Percentiles rank a stretch among this genome's conserved stretches.
These are phyloP conservation scores for Geosiphon pyriformis DNA, from an alignment of 192 early-diverging fungal genomes.

Conservation along the genomic window DNA sequence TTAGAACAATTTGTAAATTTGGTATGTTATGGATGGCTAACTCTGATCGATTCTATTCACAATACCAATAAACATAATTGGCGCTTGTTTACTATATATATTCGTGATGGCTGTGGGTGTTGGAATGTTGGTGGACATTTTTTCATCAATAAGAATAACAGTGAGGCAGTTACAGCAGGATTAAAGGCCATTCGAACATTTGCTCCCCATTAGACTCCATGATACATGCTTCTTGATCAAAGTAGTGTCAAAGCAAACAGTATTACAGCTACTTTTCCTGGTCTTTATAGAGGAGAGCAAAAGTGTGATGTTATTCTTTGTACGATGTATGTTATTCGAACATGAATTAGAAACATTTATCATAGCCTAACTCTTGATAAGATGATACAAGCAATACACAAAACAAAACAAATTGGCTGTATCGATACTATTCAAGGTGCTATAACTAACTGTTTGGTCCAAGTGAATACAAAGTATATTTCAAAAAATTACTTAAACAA, in stretches of 20 bases:
- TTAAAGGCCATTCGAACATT: not conserved
- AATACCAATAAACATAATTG: slow-evolving; percentile 20
- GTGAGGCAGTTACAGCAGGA: not conserved
- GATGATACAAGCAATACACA: slow-evolving; percentile 1
- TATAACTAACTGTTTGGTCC: slow-evolving; percentile 10
- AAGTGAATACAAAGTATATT: not conserved
- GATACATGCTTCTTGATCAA: slow-evolving; percentile 3
- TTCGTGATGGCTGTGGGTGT: slow-evolving; percentile 3
- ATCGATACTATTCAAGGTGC: not conserved
- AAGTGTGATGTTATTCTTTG: slow-evolving; percentile 13
- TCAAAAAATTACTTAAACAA: not conserved
- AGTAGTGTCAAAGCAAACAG: slow-evolving; percentile 8
- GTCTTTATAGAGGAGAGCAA: slow-evolving; percentile 3
- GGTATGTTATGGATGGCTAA: not conserved
- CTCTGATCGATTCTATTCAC: slow-evolving; percentile 2
- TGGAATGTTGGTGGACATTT: slow-evolving; percentile 19
- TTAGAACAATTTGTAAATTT: not conserved
- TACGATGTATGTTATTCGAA: slow-evolving; percentile 19
- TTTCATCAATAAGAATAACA: not conserved
- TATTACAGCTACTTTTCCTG: slow-evolving; percentile 3
- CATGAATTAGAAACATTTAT: slow-evolving; percentile 10
- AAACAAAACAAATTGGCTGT: slow-evolving; percentile 4
- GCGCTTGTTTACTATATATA: slow-evolving; percentile 22
- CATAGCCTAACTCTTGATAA: not conserved
- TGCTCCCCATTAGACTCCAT: not conserved